phyloP scores from a whole-genome alignment of 2,329 filamentous ascomycete genomes.

The Diplodia mutila region DNA sequence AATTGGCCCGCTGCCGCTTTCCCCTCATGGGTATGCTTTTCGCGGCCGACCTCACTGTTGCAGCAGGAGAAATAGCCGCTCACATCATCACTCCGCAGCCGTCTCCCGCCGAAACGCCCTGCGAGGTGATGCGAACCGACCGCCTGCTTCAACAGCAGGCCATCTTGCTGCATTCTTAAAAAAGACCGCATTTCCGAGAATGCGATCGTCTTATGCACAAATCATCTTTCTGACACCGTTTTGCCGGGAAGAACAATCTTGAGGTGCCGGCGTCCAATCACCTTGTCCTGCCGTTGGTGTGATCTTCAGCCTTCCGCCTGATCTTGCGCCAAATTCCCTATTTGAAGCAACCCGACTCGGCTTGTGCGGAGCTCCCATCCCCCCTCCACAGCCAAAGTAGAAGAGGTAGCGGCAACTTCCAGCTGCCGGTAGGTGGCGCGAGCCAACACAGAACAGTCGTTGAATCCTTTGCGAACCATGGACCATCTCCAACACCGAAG shows the following conservation, averaged over 20 bases:
- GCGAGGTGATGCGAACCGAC: neutral
- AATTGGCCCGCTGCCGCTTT: slow-evolving; percentile 1
- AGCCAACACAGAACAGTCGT: neutral
- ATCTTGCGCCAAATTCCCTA: neutral
- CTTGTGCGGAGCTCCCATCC: neutral
- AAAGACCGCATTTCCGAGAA: neutral
- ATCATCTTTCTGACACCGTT: slow-evolving; percentile 14
- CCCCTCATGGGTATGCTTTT: neutral
- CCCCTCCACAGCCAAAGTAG: neutral
- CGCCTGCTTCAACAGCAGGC: neutral
- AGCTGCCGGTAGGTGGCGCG: neutral
- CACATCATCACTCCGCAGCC: neutral
- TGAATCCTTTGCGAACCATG: slow-evolving; percentile 6
- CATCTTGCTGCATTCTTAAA: neutral
- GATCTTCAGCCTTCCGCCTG: slow-evolving; percentile 3
- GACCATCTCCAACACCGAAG: neutral
- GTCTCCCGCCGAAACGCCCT: neutral
- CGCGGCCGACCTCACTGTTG: neutral
- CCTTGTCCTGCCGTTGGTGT: neutral
- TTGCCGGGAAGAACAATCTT: neutral
- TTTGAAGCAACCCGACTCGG: neutral
- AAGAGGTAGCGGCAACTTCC: slow-evolving; percentile 9
- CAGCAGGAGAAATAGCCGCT: slow-evolving; percentile 1
- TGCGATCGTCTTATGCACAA: slow-evolving; percentile 9
- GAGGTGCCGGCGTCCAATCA: neutral